Percentiles rank a stretch among this genome's conserved stretches.
Conservation (phyloP, 2,329 filamentous ascomycete genomes). For the Colletotrichum phormii region DNA sequence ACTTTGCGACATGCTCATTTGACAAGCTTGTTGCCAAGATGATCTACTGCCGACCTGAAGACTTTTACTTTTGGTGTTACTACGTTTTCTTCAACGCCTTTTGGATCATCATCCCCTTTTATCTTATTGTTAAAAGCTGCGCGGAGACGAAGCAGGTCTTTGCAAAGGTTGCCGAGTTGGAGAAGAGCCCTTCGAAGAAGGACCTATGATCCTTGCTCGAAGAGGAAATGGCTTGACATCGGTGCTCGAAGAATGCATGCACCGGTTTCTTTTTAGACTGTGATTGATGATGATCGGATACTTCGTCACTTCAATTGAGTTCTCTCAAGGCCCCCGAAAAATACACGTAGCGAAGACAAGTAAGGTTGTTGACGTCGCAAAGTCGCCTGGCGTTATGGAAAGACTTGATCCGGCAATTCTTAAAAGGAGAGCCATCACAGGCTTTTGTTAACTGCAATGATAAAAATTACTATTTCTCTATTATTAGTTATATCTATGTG, state of each 20-base stretch:
- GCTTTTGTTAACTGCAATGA: too few species aligned
- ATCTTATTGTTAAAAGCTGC: constrained; percentile 46
- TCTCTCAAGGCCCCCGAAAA: too few species aligned
- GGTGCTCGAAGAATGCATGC: neutral
- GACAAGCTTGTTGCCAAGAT: constrained; percentile 52
- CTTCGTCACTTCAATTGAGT: too few species aligned
- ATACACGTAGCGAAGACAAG: neutral
- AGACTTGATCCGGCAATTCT: too few species aligned
- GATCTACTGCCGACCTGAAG: constrained; percentile 62
- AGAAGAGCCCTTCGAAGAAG: constrained; percentile 17
- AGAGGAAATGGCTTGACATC: neutral
- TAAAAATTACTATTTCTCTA: neutral
- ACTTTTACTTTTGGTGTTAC: constrained; percentile 64
- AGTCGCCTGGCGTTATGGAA: neutral
- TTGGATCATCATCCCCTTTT: constrained; percentile 63
- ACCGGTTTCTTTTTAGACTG: neutral
- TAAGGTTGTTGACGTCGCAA: neutral
- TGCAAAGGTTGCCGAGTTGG: constrained; percentile 40
- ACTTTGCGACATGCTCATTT: constrained; percentile 61
- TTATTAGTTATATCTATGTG: constrained; percentile 1
- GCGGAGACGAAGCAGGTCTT: constrained; percentile 43
- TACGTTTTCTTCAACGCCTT: constrained; percentile 64
- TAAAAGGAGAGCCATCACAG: neutral
- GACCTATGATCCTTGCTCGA: neutral
- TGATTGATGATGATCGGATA: neutral